Evolutionary conservation across 805 yeast genomes (phyloP), one percentile per base, ranked within the genome.

Genomic region (Zygosaccharomyces kombuchaensis): DNA sequence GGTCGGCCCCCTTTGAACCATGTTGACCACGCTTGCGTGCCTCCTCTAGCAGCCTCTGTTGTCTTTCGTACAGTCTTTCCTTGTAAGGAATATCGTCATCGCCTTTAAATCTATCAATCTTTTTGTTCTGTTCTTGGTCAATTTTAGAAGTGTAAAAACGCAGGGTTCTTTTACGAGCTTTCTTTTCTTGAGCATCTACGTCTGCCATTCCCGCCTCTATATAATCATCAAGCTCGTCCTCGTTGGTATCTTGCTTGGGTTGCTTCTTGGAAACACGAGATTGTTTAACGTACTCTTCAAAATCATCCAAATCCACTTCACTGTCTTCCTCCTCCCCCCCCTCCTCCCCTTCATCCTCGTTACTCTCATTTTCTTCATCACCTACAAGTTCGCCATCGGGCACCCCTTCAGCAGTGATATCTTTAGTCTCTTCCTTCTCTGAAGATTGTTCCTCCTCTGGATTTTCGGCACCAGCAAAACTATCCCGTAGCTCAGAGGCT

Each of bases 111-210:
- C 69, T 74, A 38, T 82, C 82, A 35, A 69, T 71, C 49, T 77
- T 77, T 65, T 83, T 84, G 55, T 74, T 73, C 22, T 76, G 81
- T 43, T 82, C 83, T 69, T 90, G 95, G 65, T 89, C 96, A 66
- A 93, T 90, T 68, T 91, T 90, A 47, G 98, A 87, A 1, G 99
- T 93, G 75, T 93, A 93, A 80, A 93, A 93, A 50, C 98, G 82
- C 58, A 93, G 77, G 2, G 95, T 77, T 61, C 79, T 80, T 72
- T 83, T 85, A 57, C 95, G 81, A 16, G 81, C 77, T 48, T 76
- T 78, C 70, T 90, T 91, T 47, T 89, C 98, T 59, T 87, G 95
- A 36, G 77, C 75, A 66, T 93, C 98, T 39, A 88, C 81, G 22
- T 81, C 93, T 41, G 86, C 95, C 36, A 86, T 75, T 27, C 75